Evolutionary conservation across 176 grass and related monocot species (phyloP), one percentile per base, ranked within the genome.

Genomic region (Zoysia japonica): DNA sequence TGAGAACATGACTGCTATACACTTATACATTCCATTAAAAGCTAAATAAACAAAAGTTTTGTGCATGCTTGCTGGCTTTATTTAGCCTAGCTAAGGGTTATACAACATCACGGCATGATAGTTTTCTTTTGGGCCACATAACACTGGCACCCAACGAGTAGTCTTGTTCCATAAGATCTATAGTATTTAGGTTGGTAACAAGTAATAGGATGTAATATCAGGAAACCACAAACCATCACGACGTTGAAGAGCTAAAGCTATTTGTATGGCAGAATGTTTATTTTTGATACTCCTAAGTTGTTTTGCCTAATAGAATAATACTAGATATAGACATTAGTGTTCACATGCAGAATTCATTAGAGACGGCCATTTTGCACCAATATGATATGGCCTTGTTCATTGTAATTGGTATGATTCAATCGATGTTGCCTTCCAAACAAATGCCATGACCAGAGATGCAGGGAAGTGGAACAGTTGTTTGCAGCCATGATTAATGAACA

Each of bases 11-110:
- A 59, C 55, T 59, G 17, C 1, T 28, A 20, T 17, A 19, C 55
- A 16, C 55, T 56, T 56, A 52, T 42, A 61, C 61, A 49, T 62
- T 67, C 9, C 44, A 36, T 83, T 17, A 19, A 65, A 75, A 70
- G 3, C 56, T 69, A 6, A 53, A 59, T 10, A 55, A 76, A 85
- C 40, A 43, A 14, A 48, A 61, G 9, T 41, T 41, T 9, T 53
- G 68, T 84, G 55, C 47, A 63, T 43, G 53, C 11, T 78, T 3
- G 55, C 3, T 14, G 6, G 40, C 38, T 72, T 19, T 9, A 35
- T 72, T 79, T 72, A 39, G 47, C 17, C 14, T 72, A 56, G 20
- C 11, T 11, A 37, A 65, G 20, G 4, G 45, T 47, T 53, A 63
- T 52, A 2, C 35, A 7, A 35, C 46, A 20, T 49, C 51, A 5